Base-by-base conservation (phyloP, 2,329 filamentous ascomycete species). In the Cytospora chrysosperma region DNA sequence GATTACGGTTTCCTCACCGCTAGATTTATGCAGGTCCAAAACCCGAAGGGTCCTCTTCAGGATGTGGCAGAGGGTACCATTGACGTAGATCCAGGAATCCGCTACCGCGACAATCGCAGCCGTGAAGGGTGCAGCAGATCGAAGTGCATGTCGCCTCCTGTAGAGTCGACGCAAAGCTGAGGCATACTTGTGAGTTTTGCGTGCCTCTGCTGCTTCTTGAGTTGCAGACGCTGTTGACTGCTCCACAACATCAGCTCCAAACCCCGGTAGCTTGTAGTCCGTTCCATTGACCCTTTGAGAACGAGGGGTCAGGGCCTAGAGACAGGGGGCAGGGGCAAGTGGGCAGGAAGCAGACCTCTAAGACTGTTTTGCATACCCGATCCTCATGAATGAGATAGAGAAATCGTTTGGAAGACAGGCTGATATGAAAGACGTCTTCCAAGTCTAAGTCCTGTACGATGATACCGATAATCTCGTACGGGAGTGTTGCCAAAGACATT, bases 21-120 rank as follows among this genome's bases (percentile, higher is more conserved):
- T 76, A 0, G 80, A 79, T 9, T 72, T 70, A 68, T 85, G 82
- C 21, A 91, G 75, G 65, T 89, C 78, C 55, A 89, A 77, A 28
- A 91, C 73, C 3, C 84, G 82, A 28, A 93, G 78, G 56, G 72
- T 58, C 40, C 70, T 64, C 50, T 81, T 78, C 49, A 79, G 71
- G 13, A 84, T 81, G 70, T 92, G 89, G 68, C 88, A 91, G 19
- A 93, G 75, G 13, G 85, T 79, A 7, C 89, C 88, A 63, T 85
- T 80, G 21, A 79, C 77, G 71, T 89, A 92, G 2, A 87, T 72
- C 73, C 88, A 91, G 4, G 80, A 78, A 27, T 85, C 81, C 4
- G 82, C 87, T 59, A 85, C 77, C 4, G 82, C 88, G 34, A 92
- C 71, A 0, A 87, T 76, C 2, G 82, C 82, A 19, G 83, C 82